phyloP scores from a whole-genome alignment of 495 filamentous ascomycete genomes.

The Aspergillus bertholletiae region DNA sequence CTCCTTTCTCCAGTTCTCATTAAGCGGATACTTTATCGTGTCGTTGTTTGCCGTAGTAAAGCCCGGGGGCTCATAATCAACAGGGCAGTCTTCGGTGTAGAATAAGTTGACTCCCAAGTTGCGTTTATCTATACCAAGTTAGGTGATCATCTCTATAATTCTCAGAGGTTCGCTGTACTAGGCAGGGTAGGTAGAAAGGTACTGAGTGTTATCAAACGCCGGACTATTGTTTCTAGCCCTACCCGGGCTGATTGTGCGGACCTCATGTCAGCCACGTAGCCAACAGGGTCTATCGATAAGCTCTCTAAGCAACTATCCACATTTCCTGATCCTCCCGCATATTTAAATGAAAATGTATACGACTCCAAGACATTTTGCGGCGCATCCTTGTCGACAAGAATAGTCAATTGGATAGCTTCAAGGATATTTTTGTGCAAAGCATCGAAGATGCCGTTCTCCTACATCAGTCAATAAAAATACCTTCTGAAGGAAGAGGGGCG shows the following conservation, averaged over 20 bases:
- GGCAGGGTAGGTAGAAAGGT: slow-evolving; percentile 40
- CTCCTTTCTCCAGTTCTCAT: slow-evolving; percentile 33
- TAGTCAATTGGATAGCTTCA: slow-evolving; percentile 43
- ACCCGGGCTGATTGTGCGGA: slow-evolving; percentile 31
- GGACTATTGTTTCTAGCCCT: slow-evolving; percentile 36
- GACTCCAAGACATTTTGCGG: slow-evolving; percentile 42
- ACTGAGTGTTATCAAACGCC: slow-evolving; percentile 33
- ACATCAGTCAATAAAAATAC: slow-evolving; percentile 6
- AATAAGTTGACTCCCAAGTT: slow-evolving; percentile 42
- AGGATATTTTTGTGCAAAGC: slow-evolving; percentile 35
- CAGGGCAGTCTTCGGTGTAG: slow-evolving; percentile 39
- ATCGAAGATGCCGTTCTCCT: slow-evolving; percentile 48
- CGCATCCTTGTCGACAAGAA: slow-evolving; percentile 34
- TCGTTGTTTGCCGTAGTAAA: slow-evolving; percentile 28
- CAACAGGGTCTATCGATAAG: slow-evolving; percentile 29
- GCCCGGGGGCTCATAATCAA: slow-evolving; percentile 38
- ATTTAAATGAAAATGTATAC: slow-evolving; percentile 52
- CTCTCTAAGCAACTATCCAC: slow-evolving; percentile 25
- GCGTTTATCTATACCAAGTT: slow-evolving; percentile 25
- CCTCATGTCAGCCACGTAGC: slow-evolving; percentile 29
- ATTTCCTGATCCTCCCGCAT: slow-evolving; percentile 18
- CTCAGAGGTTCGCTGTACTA: slow-evolving; percentile 18
- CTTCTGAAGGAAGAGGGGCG: background rate
- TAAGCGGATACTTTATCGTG: slow-evolving; percentile 32
- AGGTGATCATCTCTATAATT: background rate